Evolutionary conservation across 78 protist genomes (phyloP), one percentile per base, ranked within the genome.

Genomic region (Speleostelium caveatum): DNA sequence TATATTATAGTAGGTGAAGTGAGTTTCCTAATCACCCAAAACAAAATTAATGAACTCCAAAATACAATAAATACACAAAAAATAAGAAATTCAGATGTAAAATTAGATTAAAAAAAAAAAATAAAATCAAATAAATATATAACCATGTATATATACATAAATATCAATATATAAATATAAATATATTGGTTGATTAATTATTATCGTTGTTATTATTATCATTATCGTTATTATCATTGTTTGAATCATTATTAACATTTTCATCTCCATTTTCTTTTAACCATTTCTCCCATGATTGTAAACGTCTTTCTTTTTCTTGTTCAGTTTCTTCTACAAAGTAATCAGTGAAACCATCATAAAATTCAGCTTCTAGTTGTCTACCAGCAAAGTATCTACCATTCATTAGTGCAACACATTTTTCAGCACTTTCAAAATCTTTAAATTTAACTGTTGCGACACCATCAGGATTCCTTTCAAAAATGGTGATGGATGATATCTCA

Each of bases 341-440:
- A 17, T 91, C 78, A 33, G 95, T 42, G 26, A 60, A 91, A 26
- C 95, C 95, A 79, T 91, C 95, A 38, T 91, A 91, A 32, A 79
- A 58, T 16, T 76, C 76, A 21, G 95, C 95, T 5, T 24, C n/a
- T 10, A 91, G 41, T 51, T 73, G 35, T 26, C 89, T 41, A 14
- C 74, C 68, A 28, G 36, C 95, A 75, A 91, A 91, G 63, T 36
- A 91, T 61, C 95, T 6, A 19, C 79, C 90, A n/a, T 83, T 65
- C 95, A 91, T 88, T 5, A 76, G 21, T 58, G 87, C 95, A 17
- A 91, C 88, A 61, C 95, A 91, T 38, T 41, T 41, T 26, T 76
- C 75, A 21, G 95, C 95, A 14, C 67, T 35, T 45, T 76, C 87
- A 71, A 61, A 85, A 19, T 75, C 78, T 61, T 45, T 53, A 36